Conservation (phyloP, 805 yeast species). For the Saccharomycopsis babjevae region DNA sequence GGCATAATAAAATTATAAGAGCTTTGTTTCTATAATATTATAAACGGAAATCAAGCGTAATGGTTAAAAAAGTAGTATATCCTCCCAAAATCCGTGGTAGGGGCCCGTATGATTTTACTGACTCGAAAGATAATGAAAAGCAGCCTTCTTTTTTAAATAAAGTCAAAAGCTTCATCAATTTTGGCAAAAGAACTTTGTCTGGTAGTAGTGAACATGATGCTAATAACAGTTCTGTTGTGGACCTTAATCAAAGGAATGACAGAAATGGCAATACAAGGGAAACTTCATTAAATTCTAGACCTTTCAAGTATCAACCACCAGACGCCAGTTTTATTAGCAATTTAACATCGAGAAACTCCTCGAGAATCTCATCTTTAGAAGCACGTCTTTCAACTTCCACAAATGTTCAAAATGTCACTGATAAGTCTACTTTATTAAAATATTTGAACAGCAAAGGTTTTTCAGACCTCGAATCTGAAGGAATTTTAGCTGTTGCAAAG, state of each 20-base stretch:
- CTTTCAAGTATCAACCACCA: constrained; percentile 16
- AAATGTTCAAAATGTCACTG: background rate
- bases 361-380: background rate
- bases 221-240: background rate
- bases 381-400: background rate
- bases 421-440: constrained; percentile 8
- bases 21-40: background rate
- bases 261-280: background rate
- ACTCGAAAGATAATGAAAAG: background rate
- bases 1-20: background rate
- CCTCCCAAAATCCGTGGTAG: constrained; percentile 4
- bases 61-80: constrained; percentile 17
- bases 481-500: constrained; percentile 17
- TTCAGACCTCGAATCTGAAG: constrained; percentile 17
- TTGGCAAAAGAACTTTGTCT: background rate
- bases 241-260: background rate
- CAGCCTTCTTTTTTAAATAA: constrained; percentile 5
- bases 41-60: background rate
- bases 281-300: background rate
- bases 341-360: constrained; percentile 8
- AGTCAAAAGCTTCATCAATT: background rate
- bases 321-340: constrained; percentile 13
- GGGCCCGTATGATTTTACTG: constrained; percentile 2
- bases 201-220: background rate
- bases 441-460: constrained; percentile 14